Evolutionary conservation across 164 flowering plant genomes (phyloP).

Genomic region (Vitis amurensis): DNA sequence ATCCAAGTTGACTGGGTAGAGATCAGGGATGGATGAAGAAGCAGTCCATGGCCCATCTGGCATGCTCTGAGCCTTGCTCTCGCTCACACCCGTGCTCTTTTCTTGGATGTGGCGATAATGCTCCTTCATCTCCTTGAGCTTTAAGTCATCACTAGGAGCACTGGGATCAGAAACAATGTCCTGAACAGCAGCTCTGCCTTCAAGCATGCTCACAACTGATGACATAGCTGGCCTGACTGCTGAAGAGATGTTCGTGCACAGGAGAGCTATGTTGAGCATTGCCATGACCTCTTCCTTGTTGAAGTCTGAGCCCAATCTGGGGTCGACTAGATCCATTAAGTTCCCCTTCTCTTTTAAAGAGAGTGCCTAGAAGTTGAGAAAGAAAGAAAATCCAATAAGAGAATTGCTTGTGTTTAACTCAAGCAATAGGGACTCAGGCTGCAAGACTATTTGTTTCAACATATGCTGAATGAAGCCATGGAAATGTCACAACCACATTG

Average conservation of each 20-base stretch:
- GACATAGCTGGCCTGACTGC: slow-evolving; percentile 57
- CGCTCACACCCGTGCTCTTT: not conserved
- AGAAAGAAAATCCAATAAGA: not conserved
- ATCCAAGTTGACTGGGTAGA: slow-evolving; percentile 35
- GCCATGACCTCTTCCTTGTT: slow-evolving; percentile 30
- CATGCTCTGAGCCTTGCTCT: slow-evolving; percentile 20
- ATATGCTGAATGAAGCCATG: too few species aligned
- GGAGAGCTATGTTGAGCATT: slow-evolving; percentile 44
- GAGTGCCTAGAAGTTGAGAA: slow-evolving; percentile 21
- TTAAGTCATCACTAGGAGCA: slow-evolving; percentile 11
- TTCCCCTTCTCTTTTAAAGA: slow-evolving; percentile 31
- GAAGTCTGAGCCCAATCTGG: slow-evolving; percentile 35
- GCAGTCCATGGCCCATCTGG: slow-evolving; percentile 31
- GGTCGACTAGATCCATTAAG: slow-evolving; percentile 48
- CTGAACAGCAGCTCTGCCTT: slow-evolving; percentile 31
- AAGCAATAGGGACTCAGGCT: too few species aligned
- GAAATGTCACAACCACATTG: too few species aligned
- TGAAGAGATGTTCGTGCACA: slow-evolving; percentile 41
- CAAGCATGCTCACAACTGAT: slow-evolving; percentile 59
- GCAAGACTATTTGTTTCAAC: too few species aligned
- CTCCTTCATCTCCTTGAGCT: slow-evolving; percentile 8
- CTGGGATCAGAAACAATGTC: slow-evolving; percentile 15
- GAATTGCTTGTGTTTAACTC: not conserved
- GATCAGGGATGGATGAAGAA: slow-evolving; percentile 34
- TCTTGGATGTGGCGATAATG: not conserved